Evolutionary conservation across 2,329 filamentous ascomycete genomes (phyloP).

Genomic region (Aspergillus tubingensis): DNA sequence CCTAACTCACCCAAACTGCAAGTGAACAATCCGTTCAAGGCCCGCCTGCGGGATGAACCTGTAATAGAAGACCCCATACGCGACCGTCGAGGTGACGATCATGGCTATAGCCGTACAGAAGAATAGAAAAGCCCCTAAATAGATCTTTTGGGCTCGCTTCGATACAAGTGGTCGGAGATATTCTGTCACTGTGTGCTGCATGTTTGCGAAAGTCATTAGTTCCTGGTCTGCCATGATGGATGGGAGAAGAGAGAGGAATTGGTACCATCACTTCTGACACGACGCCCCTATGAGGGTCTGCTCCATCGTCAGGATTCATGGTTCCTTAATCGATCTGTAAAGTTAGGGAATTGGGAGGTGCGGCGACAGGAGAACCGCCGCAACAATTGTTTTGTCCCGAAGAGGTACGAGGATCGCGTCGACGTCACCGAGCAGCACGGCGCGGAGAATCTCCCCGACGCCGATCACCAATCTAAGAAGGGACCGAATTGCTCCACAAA

Average conservation of each 20-base stretch:
- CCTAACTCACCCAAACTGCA: slow-evolving; percentile 62
- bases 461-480: slow-evolving; percentile 7
- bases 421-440: slow-evolving; percentile 18
- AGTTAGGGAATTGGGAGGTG: not conserved
- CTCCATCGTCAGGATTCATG: slow-evolving; percentile 20
- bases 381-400: not conserved
- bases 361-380: not conserved
- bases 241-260: not conserved
- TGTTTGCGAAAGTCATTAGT: slow-evolving; percentile 22
- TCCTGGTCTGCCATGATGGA: not conserved
- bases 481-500: not conserved
- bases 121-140: slow-evolving; percentile 61
- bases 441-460: slow-evolving; percentile 15
- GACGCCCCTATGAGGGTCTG: slow-evolving; percentile 10
- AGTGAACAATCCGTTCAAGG: slow-evolving; percentile 62
- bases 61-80: slow-evolving; percentile 69
- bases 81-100: slow-evolving; percentile 58
- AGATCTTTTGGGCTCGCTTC: slow-evolving; percentile 63
- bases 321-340: not conserved
- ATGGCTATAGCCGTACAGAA: slow-evolving; percentile 56
- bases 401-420: slow-evolving; percentile 10
- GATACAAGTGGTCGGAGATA: slow-evolving; percentile 61
- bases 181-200: slow-evolving; percentile 54
- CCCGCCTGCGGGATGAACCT: slow-evolving; percentile 68
- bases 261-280: slow-evolving; percentile 21